Base-by-base conservation (phyloP, 495 filamentous ascomycete genomes). In the Lasiosphaeria ovina region DNA sequence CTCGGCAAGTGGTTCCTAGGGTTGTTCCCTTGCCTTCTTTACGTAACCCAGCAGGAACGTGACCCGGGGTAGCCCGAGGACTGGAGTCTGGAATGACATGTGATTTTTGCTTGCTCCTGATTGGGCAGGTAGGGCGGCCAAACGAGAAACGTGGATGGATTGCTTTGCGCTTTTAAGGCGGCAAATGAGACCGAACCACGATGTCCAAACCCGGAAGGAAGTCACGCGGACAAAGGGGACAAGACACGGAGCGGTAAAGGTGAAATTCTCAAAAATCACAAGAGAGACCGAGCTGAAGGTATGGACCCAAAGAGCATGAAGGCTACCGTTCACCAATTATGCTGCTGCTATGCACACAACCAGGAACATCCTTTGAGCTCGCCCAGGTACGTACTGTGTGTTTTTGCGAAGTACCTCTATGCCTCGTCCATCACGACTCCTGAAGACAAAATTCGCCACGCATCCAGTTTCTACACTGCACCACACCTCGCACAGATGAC, bases 11-110 rank as follows among this genome's bases (percentile, higher is more conserved):
- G 16, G 16, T 47, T 47, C 44, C 44, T 47, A 4, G 44, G 44
- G 44, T 47, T 47, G 6, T 5, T 7, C 12, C 6, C 44, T 47
- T 47, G 44, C 44, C 11, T 47, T 5, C 7, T 48, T 60, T 54
- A 54, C 58, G 52, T 54, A 52, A 38, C 38, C 44, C 44, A 11
- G 44, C 44, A 11, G 5, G 44, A 47, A 47, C 44, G 44, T 47
- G 44, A 47, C 44, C 44, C 16, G 44, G 38, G 44, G 24, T 24
- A 47, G 44, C 44, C 44, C 6, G 12, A 14, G 12, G 12, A 47
- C 16, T 47, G 16, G 11, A 6, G 14, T 17, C 51, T 36, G 14
- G 9, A 50, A 36, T 36, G 44, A 24, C 47, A 49, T 58, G 42
- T 51, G 55, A 54, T 35, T 35, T 42, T 47, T 47, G 16, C 44